Evolutionary conservation across 106 monocot genomes (phyloP).

Genomic region (Iris macrosiphon): DNA sequence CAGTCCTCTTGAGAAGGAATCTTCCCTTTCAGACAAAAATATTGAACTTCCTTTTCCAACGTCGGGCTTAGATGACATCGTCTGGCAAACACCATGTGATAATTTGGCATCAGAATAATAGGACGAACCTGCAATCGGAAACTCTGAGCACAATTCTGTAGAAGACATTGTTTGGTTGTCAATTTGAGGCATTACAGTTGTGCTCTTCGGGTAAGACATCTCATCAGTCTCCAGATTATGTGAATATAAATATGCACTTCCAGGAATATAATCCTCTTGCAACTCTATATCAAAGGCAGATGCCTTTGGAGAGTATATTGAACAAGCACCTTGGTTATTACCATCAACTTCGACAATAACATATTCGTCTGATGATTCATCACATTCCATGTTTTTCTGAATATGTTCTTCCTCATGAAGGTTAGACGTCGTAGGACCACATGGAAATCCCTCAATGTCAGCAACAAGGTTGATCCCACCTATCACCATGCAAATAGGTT

Average conservation of each 20-base stretch:
- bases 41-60: neutral
- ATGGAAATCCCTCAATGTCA: conserved; percentile 4
- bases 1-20: conserved; percentile 13
- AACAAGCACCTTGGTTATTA: neutral
- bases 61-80: conserved; percentile 1
- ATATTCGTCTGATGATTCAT: conserved; percentile 10
- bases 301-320: conserved; percentile 1
- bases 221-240: conserved; percentile 4
- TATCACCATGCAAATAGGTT: neutral
- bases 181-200: neutral
- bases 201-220: conserved; percentile 11
- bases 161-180: conserved; percentile 2
- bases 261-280: conserved; percentile 19
- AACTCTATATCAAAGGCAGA: conserved; percentile 6
- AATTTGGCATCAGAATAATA: conserved; percentile 6
- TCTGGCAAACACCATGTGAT: neutral
- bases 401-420: conserved; percentile 3
- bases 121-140: conserved; percentile 2
- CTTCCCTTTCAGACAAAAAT: conserved; percentile 16
- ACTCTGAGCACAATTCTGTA: conserved; percentile 6
- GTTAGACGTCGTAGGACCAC: conserved; percentile 8
- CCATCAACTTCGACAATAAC: conserved; percentile 2
- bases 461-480: neutral
- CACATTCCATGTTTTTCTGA: neutral
- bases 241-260: conserved; percentile 15